Evolutionary conservation across 2,329 filamentous ascomycete genomes (phyloP), one percentile per base, ranked within the genome.

Genomic region (Pseudocercospora eumusae): DNA sequence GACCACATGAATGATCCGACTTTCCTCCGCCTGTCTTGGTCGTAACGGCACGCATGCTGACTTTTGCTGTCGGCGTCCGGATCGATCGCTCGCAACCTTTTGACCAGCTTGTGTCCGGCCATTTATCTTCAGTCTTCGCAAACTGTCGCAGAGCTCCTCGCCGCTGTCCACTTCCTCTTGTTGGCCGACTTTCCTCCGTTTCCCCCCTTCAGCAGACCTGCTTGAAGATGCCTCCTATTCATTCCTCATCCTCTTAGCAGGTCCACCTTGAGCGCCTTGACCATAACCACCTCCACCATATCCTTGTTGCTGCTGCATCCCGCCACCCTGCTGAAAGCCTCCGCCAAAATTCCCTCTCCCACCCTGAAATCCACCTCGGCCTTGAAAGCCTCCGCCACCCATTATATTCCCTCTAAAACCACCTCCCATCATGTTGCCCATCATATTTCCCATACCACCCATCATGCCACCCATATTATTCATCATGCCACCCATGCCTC

Each of bases 311-410:
- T 76, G 57, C 72, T 76, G 57, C 21, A 58, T 53, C 15, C 57
- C 62, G 6, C 57, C 42, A 76, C 79, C 81, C 82, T 81, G 57
- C 77, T 78, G 61, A 31, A 59, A 78, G 77, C 81, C 84, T 81
- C 20, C 74, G 4, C 58, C 56, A 31, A 62, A 59, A 4, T 59
- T 52, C 13, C 49, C 56, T 13, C 56, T 23, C 20, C 54, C 23
- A 18, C 56, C 56, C 23, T 47, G 40, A 23, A 47, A 47, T 11
- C 15, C 66, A 28, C 55, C 56, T 36, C 52, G 57, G 79, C 62
- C 40, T 28, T 64, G 59, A 40, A 65, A 85, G 70, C 82, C 82
- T 31, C 82, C 84, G 83, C 31, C 73, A 69, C 76, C 74, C 62
- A 73, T 78, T 62, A 74, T 76, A n/a, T 31, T 31, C 2, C 60